phyloP scores from a whole-genome alignment of 192 early-diverging fungal species.

The Backusella westeae region DNA sequence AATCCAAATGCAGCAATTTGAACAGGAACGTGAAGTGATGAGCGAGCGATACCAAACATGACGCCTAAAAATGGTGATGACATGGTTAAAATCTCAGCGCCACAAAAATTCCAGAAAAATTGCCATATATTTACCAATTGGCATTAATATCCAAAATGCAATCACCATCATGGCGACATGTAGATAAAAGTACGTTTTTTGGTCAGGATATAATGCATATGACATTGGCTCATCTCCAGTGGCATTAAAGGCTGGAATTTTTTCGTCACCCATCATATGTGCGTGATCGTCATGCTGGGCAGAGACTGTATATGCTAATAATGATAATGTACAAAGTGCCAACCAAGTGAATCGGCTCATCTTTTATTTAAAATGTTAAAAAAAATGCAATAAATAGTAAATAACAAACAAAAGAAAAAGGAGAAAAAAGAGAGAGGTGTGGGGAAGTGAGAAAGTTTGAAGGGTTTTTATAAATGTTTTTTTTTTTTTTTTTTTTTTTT shows the following conservation, averaged over 20 bases:
- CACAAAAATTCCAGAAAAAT: background rate
- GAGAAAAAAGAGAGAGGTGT: background rate
- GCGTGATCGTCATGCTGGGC: conserved; percentile 17
- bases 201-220: conserved; percentile 25
- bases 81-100: background rate
- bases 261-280: conserved; percentile 3
- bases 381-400: background rate
- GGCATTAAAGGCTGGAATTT: conserved; percentile 28
- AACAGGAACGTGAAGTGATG: conserved; percentile 32
- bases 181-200: conserved; percentile 27
- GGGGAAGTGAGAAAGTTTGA: background rate
- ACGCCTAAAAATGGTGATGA: conserved; percentile 16
- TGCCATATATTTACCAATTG: conserved; percentile 27
- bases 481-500: background rate
- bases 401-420: background rate
- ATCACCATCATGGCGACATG: conserved; percentile 37
- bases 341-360: conserved; percentile 1
- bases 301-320: background rate
- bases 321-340: background rate
- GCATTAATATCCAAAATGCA: conserved; percentile 37
- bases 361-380: background rate
- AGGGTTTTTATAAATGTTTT: background rate
- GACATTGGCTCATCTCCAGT: conserved; percentile 37
- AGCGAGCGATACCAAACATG: conserved; percentile 36
- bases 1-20: conserved; percentile 27